A percentile compares a stretch with the other conserved stretches of the same genome.
Evolutionary conservation across 352 stramenopile species (phyloP).

Genomic region (Pythium brachiatum): DNA sequence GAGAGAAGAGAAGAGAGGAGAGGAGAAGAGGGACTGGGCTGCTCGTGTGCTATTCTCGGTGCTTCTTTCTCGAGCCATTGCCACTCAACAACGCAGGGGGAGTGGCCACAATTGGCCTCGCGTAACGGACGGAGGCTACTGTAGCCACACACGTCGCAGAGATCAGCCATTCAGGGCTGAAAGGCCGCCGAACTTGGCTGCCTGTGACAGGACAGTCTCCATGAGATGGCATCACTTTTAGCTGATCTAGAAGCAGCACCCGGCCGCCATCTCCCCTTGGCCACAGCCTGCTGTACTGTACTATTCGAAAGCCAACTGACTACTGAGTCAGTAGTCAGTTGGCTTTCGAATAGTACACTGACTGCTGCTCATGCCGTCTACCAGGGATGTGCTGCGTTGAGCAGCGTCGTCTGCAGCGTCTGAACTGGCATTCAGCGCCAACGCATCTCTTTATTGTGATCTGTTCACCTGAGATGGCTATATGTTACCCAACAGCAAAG

Average conservation of each 20-base stretch:
- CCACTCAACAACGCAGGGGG: background rate
- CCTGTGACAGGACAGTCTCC: background rate
- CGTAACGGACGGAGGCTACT: constrained; percentile 12
- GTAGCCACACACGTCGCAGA: constrained; percentile 15
- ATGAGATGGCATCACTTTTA: too few species aligned
- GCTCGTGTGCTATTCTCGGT: constrained; percentile 10
- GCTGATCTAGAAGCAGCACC: too few species aligned
- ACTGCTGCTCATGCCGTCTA: too few species aligned
- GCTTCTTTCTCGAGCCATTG: background rate
- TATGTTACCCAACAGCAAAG: background rate
- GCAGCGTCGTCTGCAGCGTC: too few species aligned
- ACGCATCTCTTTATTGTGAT: too few species aligned
- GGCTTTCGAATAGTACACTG: too few species aligned
- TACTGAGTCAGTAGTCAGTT: too few species aligned
- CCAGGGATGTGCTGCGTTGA: too few species aligned
- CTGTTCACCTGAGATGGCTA: background rate
- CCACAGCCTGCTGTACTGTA: too few species aligned
- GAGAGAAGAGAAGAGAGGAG: background rate
- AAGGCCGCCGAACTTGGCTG: background rate
- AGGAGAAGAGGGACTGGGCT: background rate
- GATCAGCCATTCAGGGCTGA: background rate
- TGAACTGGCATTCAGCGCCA: too few species aligned
- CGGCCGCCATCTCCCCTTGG: too few species aligned
- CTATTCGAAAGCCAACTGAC: too few species aligned
- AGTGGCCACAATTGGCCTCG: background rate